These are phyloP conservation scores for Eucalyptus paniculata DNA, from an alignment of 345 rosid genomes.

Conservation along the genomic window DNA sequence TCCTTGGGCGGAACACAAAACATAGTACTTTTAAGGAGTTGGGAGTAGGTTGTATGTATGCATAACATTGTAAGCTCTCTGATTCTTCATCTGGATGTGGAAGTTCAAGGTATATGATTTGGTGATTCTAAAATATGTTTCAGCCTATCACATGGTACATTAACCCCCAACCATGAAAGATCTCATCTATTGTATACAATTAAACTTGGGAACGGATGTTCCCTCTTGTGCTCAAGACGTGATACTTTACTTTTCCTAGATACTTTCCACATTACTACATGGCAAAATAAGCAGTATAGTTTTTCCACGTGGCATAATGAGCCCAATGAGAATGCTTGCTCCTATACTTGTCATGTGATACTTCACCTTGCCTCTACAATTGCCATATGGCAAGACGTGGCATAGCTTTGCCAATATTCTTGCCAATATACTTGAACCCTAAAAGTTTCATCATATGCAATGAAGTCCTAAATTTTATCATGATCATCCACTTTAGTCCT, in stretches of 20 bases:
- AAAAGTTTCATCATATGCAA: too few relatives aligned
- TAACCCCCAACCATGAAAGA: neutral
- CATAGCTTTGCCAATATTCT: neutral
- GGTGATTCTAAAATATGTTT: neutral
- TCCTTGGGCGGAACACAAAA: neutral
- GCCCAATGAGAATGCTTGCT: neutral
- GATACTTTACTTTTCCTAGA: neutral
- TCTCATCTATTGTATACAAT: neutral
- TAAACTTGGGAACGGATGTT: neutral
- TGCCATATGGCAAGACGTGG: neutral
- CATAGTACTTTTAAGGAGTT: neutral
- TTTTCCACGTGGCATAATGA: neutral
- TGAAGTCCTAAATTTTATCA: neutral
- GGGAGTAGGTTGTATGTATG: neutral
- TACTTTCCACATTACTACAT: neutral
- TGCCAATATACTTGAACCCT: neutral
- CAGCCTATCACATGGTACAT: neutral
- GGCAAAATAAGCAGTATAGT: neutral
- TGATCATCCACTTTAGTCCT: neutral
- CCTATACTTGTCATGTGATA: neutral
- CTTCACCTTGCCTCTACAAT: neutral
- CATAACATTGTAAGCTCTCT: neutral
- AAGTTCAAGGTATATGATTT: neutral
- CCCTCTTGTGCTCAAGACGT: neutral
- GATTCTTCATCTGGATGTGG: neutral